Conservation (phyloP, 2,329 filamentous ascomycete genomes). For the Aspergillus sp. region DNA sequence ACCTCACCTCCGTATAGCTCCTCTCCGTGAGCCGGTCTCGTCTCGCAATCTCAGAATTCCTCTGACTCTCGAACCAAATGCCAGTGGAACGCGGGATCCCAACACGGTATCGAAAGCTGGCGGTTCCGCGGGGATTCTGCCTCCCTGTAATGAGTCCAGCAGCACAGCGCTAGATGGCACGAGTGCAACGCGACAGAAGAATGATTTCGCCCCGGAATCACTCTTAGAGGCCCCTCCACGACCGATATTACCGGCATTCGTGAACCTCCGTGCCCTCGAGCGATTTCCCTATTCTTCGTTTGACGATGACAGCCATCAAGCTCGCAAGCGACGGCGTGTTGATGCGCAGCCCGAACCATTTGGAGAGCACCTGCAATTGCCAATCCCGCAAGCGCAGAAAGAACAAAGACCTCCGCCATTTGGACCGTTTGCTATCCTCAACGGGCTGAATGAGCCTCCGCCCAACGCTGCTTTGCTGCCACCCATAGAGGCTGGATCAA, state of each 20-base stretch:
- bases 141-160: conserved; percentile 38
- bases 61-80: conserved; percentile 48
- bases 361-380: conserved; percentile 47
- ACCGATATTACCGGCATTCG: conserved; percentile 46
- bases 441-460: conserved; percentile 63
- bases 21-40: conserved; percentile 47
- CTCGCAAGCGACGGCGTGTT: conserved; percentile 46
- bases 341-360: conserved; percentile 43
- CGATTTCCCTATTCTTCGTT: conserved; percentile 44
- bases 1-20: conserved; percentile 48
- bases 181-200: conserved; percentile 37
- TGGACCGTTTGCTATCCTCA: conserved; percentile 51
- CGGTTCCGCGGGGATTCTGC: conserved; percentile 27
- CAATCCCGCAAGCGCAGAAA: conserved; percentile 48
- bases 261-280: conserved; percentile 49
- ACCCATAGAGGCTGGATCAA: conserved; percentile 56
- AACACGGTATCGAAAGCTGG: conserved; percentile 29
- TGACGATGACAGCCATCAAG: conserved; percentile 35
- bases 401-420: conserved; percentile 46
- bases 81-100: conserved; percentile 33
- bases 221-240: conserved; percentile 40
- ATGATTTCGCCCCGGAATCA: conserved; percentile 31
- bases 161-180: conserved; percentile 33
- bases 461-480: conserved; percentile 62
- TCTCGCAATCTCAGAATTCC: conserved; percentile 42